Evolutionary conservation across 1,139 yeast species (phyloP).

Genomic region (Pichia sp.): DNA sequence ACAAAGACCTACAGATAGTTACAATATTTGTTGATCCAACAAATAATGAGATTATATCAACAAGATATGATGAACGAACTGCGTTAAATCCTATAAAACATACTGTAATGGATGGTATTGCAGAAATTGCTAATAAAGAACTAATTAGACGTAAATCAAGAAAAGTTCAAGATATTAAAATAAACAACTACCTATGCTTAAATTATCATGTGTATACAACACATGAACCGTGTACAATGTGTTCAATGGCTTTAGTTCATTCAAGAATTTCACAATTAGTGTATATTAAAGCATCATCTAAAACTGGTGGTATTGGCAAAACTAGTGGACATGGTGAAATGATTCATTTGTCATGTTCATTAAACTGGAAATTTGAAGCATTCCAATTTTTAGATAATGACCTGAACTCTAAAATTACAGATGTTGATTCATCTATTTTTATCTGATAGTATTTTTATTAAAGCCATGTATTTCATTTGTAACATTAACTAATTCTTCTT

Average conservation of each 20-base stretch:
- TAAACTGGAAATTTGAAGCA: conserved; percentile 77
- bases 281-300: conserved; percentile 43
- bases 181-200: conserved; percentile 58
- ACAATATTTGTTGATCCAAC: conserved; percentile 46
- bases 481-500: background rate
- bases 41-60: conserved; percentile 32
- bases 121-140: conserved; percentile 49
- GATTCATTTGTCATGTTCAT: conserved; percentile 62
- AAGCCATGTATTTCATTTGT: background rate
- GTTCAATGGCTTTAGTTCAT: conserved; percentile 92
- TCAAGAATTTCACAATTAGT: conserved; percentile 71
- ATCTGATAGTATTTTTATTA: conserved; percentile 6
- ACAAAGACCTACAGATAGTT: conserved; percentile 32
- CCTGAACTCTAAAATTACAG: conserved; percentile 22
- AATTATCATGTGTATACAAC: conserved; percentile 76
- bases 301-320: conserved; percentile 51
- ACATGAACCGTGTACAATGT: conserved; percentile 96
- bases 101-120: conserved; percentile 67
- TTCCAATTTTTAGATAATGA: conserved; percentile 44
- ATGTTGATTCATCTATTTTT: conserved; percentile 23
- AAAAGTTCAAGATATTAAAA: conserved; percentile 6
- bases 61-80: conserved; percentile 35
- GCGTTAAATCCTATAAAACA: conserved; percentile 50
- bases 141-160: conserved; percentile 28
- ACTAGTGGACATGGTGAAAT: conserved; percentile 63